Evolutionary conservation across 139 green algal genomes (phyloP).

Genomic region (Astrephomene gubernaculifera): DNA sequence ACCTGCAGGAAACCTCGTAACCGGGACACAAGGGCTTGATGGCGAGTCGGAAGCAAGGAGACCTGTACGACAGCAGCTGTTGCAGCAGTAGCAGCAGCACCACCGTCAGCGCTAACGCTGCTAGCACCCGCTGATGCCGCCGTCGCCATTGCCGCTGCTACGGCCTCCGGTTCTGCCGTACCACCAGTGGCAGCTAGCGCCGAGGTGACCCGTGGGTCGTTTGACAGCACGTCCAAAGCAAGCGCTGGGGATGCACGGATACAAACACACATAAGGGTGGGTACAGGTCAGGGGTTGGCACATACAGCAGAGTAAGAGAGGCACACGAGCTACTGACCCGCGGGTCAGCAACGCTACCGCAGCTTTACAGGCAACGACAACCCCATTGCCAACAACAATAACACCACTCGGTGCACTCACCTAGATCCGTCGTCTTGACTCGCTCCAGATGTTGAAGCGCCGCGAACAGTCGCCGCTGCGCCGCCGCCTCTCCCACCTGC

Average conservation of each 20-base stretch:
- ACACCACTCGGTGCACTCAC: too few relatives aligned
- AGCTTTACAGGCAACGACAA: too few relatives aligned
- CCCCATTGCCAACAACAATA: too few relatives aligned
- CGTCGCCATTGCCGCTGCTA: background rate
- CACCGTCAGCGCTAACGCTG: background rate
- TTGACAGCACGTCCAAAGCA: background rate
- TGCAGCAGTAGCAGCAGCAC: too few relatives aligned
- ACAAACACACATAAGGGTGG: too few relatives aligned
- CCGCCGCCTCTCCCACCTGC: slow-evolving; percentile 3
- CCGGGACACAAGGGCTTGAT: background rate
- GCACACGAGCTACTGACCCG: too few relatives aligned
- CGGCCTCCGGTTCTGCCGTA: background rate
- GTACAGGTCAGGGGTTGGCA: too few relatives aligned
- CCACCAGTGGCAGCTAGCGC: background rate
- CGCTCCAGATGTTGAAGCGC: slow-evolving; percentile 18
- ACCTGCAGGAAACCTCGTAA: slow-evolving; percentile 33
- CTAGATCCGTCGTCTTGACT: slow-evolving; percentile 12
- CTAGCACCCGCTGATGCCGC: background rate
- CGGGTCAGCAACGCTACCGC: too few relatives aligned
- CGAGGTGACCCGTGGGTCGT: background rate
- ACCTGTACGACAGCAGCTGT: background rate
- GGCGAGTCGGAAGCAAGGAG: background rate
- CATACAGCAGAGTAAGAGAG: too few relatives aligned
- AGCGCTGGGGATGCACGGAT: slow-evolving; percentile 1
- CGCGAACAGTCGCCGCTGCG: slow-evolving; percentile 24